Base-by-base conservation (phyloP, 2,329 filamentous ascomycete species). In the Microascus cirrosus region DNA sequence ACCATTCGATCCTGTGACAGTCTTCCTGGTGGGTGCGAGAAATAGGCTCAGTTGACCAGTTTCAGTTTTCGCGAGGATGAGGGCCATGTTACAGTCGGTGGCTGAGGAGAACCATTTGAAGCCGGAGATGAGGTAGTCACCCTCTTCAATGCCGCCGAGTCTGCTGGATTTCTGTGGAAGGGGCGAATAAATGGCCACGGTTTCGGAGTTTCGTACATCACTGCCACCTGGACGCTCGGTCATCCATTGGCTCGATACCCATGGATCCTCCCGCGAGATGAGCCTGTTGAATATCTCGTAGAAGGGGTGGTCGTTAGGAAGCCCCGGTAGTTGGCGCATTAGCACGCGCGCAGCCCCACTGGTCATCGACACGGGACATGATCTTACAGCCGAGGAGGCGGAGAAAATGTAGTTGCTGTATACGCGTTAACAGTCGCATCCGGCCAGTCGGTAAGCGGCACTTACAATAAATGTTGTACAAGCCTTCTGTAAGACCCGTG, bases 171-270 rank as follows among this genome's bases (percentile, higher is more conserved):
- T 45, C 8, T 18, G 39, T 15, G 39, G 11, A 15, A 45, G 39
- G 18, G 39, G 2, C 45, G 58, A 28, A 28, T 60, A 59, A 3
- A 51, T 32, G 2, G 60, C 60, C 58, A 59, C 60, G 6, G 60
- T 60, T 28, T 61, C 60, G 10, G 60, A 57, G 57, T 60, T 61
- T 42, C 60, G 59, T 4, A 61, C 59, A 25, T 61, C 60, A 36
- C 60, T 61, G 45, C 60, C 59, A 5, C 60, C 60, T 2, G 60
- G 39, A 2, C 60, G 58, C 52, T 61, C 60, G 2, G 60, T 61
- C 60, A 61, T 61, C 60, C 60, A 61, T 50, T 61, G 60, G 13
- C 60, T 59, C 15, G 60, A 61, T 6, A 59, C 60, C 60, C 60
- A 61, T 24, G 39, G 39, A n/a, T 45, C 39, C 13, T 45, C 39